Base-by-base conservation (phyloP, 108 stramenopile species). In the Stephanodiscus triporus region DNA sequence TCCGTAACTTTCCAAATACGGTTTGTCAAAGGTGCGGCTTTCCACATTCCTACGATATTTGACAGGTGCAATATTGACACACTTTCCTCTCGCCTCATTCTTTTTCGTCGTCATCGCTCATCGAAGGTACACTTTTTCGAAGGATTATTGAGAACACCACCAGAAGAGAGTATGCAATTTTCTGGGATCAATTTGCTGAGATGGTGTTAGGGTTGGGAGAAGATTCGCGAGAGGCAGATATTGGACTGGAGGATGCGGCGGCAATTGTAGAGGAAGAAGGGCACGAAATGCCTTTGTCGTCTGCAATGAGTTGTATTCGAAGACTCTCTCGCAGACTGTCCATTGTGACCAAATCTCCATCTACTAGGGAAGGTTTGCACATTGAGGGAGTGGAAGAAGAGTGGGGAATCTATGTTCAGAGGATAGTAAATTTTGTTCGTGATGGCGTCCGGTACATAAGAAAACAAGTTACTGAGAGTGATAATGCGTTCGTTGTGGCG, bases 11-110 rank as follows among this genome's bases (percentile, higher is more conserved):
- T 90, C 76, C 82, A 87, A 29, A 81, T 91, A 30, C 19, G 78
- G 11, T 95, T 95, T 76, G 78, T 92, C 26, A 95, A 95, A 37
- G 81, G 85, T 19, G 87, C 88, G 60, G 79, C 91, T 83, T 92
- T 92, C 66, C 72, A 8, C 40, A 16, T 45, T 45, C 14, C 43
- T 45, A 16, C 43, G 16, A 45, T 17, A 4, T 45, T 17, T 45
- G 1, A 16, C 43, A 26, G 34, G n/a, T n/a, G n/a, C 49, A 17
- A 77, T 67, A 0, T 45, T 45, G 43, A 17, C 14, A 45, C 3
- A 34, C 32, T 34, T n/a, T 5, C 32, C 32, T 34, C 32, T 34
- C 32, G 32, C 5, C 9, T 40, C 10, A 40, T 45, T 14, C 3
- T 45, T 45, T 14, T 16, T 45, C 16, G 16, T 45, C 43, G 14